Evolutionary conservation across 345 rosid genomes (phyloP), one percentile per base, ranked within the genome.

Genomic region (Syzygium grande): DNA sequence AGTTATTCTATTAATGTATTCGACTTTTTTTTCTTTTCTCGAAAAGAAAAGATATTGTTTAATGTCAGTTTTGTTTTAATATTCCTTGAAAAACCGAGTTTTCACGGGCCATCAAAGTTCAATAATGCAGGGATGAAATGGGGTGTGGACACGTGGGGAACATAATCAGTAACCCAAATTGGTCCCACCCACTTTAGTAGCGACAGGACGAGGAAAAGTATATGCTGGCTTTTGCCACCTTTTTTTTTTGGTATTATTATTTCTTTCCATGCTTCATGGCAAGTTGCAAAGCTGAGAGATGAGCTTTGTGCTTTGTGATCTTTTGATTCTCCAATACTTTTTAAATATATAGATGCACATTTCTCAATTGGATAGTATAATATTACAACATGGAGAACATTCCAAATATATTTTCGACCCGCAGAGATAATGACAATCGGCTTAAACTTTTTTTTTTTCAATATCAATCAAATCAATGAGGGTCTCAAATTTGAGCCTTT

Each of bases 191-290:
- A 34, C 87, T 87, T 83, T 84, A 6, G 84, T 3, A 58, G 49
- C 41, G 79, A 41, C 49, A 61, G 21, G n/a, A 87, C 13, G 92
- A 93, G 92, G 88, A 92, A 92, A 90, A 46, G 85, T 87, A 92
- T 83, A 91, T 68, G 93, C 90, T 58, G 65, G 84, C 86, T 52
- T 73, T 63, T 61, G 41, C 16, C 61, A 2, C 4, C 11, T n/a
- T 65, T 27, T 51, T 51, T 16, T 4, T 30, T 15, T 7, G 4
- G 29, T 17, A 3, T 34, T 22, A 19, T 21, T 17, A 34, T 9
- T 1, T 21, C 12, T 17, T 56, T 89, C 89, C 92, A 86, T 88
- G 88, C 61, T 92, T 85, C 93, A 85, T 85, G 92, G 85, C 93
- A 90, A 91, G 85, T 91, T 93, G 93, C 90, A 79, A 55, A 86